Evolutionary conservation across 345 rosid species (phyloP), one percentile per base, ranked within the genome.

Genomic region (Angophora floribunda): DNA sequence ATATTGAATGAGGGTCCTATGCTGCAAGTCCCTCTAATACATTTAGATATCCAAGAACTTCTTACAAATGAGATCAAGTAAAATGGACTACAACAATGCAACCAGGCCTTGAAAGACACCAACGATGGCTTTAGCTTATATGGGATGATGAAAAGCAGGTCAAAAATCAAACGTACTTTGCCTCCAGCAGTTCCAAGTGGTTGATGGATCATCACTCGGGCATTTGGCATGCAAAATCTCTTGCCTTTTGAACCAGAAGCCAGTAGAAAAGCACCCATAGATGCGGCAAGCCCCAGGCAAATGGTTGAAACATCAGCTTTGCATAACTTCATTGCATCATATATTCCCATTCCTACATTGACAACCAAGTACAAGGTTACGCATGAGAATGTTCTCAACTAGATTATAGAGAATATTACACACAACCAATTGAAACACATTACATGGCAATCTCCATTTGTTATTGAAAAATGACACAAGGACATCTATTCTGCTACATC

Each of bases 171-270:
- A 88, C 95, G 47, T 93, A 96, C 99, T 89, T 93, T 93, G 89
- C 98, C 99, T 89, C 99, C 99, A 22, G 96, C 95, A 15, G 95
- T 91, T 93, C 99, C 99, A 89, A 93, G 97, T 44, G 97, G 98
- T 89, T 96, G 99, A 94, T 96, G 99, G 75, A 97, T 95, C 99
- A 97, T 96, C 86, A 96, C 98, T 92, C 93, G 96, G 44, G 95
- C 96, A 90, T 97, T 97, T 51, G 99, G 99, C 99, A 97, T 96
- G 93, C 98, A 96, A 85, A 91, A 96, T 52, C 99, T 96, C 94
- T 97, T 96, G 89, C 98, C 99, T 95, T 95, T 95, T 7, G 97
- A 87, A 75, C 99, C 99, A 88, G 96, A 85, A 87, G 98, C 97
- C 87, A 97, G 97, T 52, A 97, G 94, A 90, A 97, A 96, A 32